phyloP scores from a whole-genome alignment of 2,329 filamentous ascomycete genomes.

The Aspergillus sp. region DNA sequence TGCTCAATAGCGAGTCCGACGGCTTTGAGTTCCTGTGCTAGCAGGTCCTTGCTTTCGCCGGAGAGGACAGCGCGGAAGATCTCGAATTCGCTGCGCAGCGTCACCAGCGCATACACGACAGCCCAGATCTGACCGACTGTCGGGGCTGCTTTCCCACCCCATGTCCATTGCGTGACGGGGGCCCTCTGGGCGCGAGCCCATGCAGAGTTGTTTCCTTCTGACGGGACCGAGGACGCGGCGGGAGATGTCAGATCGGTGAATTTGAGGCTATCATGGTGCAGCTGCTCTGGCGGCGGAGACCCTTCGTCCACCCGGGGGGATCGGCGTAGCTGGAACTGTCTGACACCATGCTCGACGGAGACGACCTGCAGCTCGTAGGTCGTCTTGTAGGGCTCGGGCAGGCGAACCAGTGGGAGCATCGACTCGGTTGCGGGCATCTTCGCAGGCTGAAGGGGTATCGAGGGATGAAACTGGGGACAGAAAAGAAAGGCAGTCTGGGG shows the following conservation, averaged over 20 bases:
- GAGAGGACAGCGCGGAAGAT: constrained; percentile 31
- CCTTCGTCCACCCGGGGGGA: constrained; percentile 18
- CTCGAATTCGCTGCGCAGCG: constrained; percentile 29
- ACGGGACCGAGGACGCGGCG: constrained; percentile 17
- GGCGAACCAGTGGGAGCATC: constrained; percentile 12
- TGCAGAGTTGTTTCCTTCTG: constrained; percentile 33
- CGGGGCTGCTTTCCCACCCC: constrained; percentile 26
- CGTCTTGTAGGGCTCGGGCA: constrained; percentile 20
- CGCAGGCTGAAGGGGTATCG: background rate
- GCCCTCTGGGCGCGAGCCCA: constrained; percentile 35
- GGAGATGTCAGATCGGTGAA: constrained; percentile 28
- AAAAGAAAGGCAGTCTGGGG: background rate
- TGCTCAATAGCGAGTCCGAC: constrained; percentile 46
- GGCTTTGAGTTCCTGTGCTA: constrained; percentile 29
- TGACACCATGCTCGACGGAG: constrained; percentile 11
- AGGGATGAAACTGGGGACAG: background rate
- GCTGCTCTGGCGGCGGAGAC: constrained; percentile 18
- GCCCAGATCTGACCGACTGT: constrained; percentile 37
- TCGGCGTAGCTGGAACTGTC: constrained; percentile 18
- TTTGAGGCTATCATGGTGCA: constrained; percentile 27
- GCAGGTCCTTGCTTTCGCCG: constrained; percentile 23
- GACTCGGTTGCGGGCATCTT: background rate
- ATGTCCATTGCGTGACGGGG: constrained; percentile 29
- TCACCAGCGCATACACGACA: constrained; percentile 35
- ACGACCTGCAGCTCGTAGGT: constrained; percentile 16